phyloP scores from a whole-genome alignment of 306 rosid genomes.

The Luffa acutangula region DNA sequence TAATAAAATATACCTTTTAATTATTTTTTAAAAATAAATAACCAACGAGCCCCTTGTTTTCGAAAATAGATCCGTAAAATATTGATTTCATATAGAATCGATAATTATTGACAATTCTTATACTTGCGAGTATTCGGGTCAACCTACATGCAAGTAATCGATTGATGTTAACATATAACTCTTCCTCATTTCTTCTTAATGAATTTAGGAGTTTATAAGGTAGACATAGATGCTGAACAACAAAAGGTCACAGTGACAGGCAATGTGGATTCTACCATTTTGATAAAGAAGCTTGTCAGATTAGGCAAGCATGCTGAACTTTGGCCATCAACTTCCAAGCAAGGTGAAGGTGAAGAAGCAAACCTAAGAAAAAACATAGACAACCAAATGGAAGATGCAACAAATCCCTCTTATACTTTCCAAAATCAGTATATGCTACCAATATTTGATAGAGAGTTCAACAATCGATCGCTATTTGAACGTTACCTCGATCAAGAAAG shows the following conservation, averaged over 20 bases:
- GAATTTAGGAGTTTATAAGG: constrained; percentile 37
- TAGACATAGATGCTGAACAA: constrained; percentile 30
- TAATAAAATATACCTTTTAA: too few species aligned
- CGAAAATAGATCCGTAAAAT: too few species aligned
- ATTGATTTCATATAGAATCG: too few species aligned
- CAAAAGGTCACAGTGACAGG: constrained; percentile 34
- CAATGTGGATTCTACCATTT: constrained; percentile 27
- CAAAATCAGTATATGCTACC: constrained; percentile 21
- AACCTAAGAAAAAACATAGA: neutral
- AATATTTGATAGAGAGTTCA: constrained; percentile 7
- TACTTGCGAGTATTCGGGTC: too few species aligned
- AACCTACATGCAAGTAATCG: too few species aligned
- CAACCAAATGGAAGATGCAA: constrained; percentile 17
- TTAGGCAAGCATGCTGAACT: constrained; percentile 51
- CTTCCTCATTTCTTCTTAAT: neutral
- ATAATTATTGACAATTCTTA: too few species aligned
- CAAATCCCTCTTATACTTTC: neutral
- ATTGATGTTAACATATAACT: neutral
- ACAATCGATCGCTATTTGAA: constrained; percentile 12
- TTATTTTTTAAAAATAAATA: too few species aligned
- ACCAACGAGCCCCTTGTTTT: too few species aligned
- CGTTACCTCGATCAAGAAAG: constrained; percentile 10
- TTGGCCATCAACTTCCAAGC: constrained; percentile 21
- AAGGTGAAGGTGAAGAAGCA: constrained; percentile 2
- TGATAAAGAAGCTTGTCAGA: constrained; percentile 33